Evolutionary conservation across 2,329 filamentous ascomycete species (phyloP).

Genomic region (Xylariaceae sp.): DNA sequence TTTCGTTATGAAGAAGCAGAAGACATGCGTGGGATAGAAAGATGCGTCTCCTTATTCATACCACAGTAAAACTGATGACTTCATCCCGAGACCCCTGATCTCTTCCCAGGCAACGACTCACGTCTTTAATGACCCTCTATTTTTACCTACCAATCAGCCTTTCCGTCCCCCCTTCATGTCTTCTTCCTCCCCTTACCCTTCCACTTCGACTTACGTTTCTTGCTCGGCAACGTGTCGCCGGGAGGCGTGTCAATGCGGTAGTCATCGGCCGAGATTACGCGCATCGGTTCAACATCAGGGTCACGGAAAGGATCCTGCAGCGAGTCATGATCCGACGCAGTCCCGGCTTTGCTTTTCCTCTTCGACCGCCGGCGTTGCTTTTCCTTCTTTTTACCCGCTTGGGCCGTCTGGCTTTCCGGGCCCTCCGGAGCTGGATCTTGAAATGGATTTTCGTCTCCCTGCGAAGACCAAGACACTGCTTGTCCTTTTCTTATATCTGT

Average conservation of each 20-base stretch:
- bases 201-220: not conserved
- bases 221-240: too few species aligned
- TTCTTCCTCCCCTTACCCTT: not conserved
- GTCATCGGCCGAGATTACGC: conserved; percentile 12
- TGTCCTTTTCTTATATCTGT: not conserved
- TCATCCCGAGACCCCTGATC: too few species aligned
- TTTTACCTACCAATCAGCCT: not conserved
- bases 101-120: not conserved
- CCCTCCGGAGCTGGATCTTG: conserved; percentile 4
- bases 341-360: not conserved
- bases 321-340: not conserved
- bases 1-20: too few species aligned
- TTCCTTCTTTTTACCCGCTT: not conserved
- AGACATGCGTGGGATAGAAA: too few species aligned
- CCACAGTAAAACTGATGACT: too few species aligned
- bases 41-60: too few species aligned
- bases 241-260: conserved; percentile 6
- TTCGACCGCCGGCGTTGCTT: not conserved
- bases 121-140: not conserved
- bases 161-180: not conserved
- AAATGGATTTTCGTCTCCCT: conserved; percentile 2
- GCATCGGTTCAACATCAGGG: conserved; percentile 10
- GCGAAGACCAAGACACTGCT: not conserved
- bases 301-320: conserved; percentile 8
- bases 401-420: too few species aligned